phyloP scores from a whole-genome alignment of 495 filamentous ascomycete genomes.

The Glarea lozoyensis region DNA sequence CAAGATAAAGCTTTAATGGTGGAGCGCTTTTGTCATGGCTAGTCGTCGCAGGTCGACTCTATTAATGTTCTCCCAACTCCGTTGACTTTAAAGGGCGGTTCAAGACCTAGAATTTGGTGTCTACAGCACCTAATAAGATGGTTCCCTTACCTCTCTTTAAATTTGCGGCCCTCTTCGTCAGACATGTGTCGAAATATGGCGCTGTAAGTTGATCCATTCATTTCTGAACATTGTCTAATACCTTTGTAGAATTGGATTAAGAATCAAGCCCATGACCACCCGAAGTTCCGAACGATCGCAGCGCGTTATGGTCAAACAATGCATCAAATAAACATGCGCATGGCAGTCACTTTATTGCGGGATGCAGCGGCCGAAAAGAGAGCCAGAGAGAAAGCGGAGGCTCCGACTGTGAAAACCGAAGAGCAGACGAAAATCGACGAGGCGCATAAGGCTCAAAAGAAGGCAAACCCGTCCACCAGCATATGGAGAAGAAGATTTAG shows the following conservation, averaged over 20 bases:
- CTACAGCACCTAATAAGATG: too few relatives aligned
- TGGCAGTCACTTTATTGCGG: constrained; percentile 76
- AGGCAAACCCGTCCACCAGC: constrained; percentile 28
- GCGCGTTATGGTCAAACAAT: constrained; percentile 60
- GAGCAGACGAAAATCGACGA: constrained; percentile 58
- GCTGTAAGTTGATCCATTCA: constrained; percentile 33
- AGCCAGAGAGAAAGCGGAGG: constrained; percentile 55
- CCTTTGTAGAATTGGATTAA: constrained; percentile 80
- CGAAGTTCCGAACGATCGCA: constrained; percentile 76
- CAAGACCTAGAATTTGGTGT: too few relatives aligned
- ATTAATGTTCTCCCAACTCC: not conserved
- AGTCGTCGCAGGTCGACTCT: not conserved
- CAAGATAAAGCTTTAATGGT: not conserved
- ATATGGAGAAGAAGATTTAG: constrained; percentile 48
- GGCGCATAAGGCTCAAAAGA: constrained; percentile 35
- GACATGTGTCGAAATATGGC: constrained; percentile 52
- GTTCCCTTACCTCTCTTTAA: constrained; percentile 41
- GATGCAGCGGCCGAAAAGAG: constrained; percentile 55
- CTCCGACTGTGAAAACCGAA: constrained; percentile 73
- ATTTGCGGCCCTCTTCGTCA: constrained; percentile 37
- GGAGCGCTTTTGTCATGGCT: not conserved
- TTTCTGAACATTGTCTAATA: constrained; percentile 2
- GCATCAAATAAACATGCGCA: constrained; percentile 88
- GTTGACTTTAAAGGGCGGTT: too few relatives aligned
- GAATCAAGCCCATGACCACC: constrained; percentile 88